Percentiles rank a stretch among this genome's conserved stretches.
phyloP scores from a whole-genome alignment of 1,284 basidiomycete genomes.

The Ustilago sp. region DNA sequence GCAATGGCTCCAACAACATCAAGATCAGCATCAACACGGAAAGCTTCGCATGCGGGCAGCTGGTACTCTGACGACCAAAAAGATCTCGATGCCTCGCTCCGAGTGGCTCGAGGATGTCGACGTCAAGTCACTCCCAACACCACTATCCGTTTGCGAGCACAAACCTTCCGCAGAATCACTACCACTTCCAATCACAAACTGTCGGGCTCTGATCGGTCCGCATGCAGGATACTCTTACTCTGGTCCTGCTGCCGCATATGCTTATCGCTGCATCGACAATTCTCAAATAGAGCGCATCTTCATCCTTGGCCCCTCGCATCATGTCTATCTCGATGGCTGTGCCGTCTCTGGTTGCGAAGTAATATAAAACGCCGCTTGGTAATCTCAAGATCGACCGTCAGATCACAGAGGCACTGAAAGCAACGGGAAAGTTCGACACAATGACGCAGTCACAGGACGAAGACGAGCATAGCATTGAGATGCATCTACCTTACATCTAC shows the following conservation, averaged over 20 bases:
- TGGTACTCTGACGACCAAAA: conserved; percentile 86
- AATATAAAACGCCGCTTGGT: conserved; percentile 89
- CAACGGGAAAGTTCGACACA: conserved; percentile 78
- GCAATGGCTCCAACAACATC: conserved; percentile 24
- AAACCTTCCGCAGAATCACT: conserved; percentile 68
- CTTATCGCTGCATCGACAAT: conserved; percentile 88
- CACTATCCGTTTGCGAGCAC: conserved; percentile 18
- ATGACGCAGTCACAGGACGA: conserved; percentile 82
- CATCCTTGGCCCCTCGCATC: conserved; percentile 94
- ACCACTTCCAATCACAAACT: conserved; percentile 77
- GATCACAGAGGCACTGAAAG: conserved; percentile 77
- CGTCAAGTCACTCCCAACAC: conserved; percentile 7
- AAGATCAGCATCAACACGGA: conserved; percentile 24
- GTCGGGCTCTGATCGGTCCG: conserved; percentile 95
- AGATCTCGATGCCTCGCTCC: conserved; percentile 30
- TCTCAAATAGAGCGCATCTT: conserved; percentile 86
- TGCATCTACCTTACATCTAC: conserved; percentile 93
- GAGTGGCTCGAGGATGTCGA: conserved; percentile 38
- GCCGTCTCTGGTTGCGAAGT: conserved; percentile 81
- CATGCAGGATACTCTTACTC: conserved; percentile 98
- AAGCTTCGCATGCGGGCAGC: conserved; percentile 85
- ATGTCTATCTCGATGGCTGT: conserved; percentile 86
- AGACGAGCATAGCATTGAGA: conserved; percentile 96
- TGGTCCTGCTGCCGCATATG: conserved; percentile 93
- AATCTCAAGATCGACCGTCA: conserved; percentile 81